phyloP scores from a whole-genome alignment of 208 protist species.

The Acanthamoeba sp. region DNA sequence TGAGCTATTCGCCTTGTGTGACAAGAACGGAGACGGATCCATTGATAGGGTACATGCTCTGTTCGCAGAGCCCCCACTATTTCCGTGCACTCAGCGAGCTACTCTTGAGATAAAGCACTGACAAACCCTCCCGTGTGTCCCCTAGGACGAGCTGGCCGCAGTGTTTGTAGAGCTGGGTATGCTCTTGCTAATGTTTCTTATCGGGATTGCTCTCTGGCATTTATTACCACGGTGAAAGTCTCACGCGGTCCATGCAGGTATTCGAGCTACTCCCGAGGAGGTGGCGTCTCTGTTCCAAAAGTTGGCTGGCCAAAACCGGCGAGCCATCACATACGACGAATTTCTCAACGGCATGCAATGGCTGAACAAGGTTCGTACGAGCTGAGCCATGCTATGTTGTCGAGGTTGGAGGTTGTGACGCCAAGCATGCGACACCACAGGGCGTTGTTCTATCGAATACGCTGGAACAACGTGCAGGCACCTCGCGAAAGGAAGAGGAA shows the following conservation, averaged over 20 bases:
- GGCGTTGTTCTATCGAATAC: background rate
- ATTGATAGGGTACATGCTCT: constrained; percentile 45
- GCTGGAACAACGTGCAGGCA: background rate
- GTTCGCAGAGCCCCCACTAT: background rate
- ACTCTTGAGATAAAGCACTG: too few relatives aligned
- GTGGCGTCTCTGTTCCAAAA: constrained; percentile 42
- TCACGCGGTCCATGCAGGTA: background rate
- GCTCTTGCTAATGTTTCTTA: background rate
- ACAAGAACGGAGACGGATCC: constrained; percentile 34
- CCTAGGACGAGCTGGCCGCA: constrained; percentile 8
- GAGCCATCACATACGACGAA: constrained; percentile 25
- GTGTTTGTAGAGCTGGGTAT: constrained; percentile 42
- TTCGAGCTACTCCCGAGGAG: constrained; percentile 22
- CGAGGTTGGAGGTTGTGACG: background rate
- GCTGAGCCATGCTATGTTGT: background rate
- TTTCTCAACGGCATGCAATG: constrained; percentile 46
- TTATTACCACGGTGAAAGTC: background rate
- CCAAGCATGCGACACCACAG: background rate
- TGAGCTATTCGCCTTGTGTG: constrained; percentile 14
- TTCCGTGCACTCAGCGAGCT: background rate
- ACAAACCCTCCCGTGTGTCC: too few relatives aligned
- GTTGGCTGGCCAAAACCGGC: background rate
- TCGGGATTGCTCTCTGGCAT: background rate
- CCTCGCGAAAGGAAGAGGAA: background rate
- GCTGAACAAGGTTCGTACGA: constrained; percentile 10